Conservation (phyloP, 2,329 filamentous ascomycete species). For the Fragosphaeria purpurea region DNA sequence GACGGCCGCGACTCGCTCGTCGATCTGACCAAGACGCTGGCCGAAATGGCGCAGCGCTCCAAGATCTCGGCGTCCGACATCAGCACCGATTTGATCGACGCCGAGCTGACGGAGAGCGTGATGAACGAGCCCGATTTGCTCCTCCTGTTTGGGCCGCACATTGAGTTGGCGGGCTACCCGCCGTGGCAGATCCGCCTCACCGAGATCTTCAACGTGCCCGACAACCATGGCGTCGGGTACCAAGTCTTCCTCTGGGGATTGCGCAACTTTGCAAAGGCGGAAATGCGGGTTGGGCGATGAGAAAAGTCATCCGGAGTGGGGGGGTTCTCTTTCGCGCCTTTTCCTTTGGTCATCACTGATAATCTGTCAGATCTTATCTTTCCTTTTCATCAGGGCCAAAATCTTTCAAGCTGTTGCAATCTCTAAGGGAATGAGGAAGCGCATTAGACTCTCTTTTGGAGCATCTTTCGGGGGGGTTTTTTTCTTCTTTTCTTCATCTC, state of each 20-base stretch:
- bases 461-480: too few species aligned
- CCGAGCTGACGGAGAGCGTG: conserved; percentile 68
- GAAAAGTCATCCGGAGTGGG: not conserved
- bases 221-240: conserved; percentile 80
- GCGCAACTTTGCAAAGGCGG: conserved; percentile 73
- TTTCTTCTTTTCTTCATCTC: too few species aligned
- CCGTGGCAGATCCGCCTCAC: conserved; percentile 94
- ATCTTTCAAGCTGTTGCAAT: too few species aligned
- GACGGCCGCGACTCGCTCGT: conserved; percentile 92
- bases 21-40: conserved; percentile 85
- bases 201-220: conserved; percentile 75
- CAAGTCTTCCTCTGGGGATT: conserved; percentile 83
- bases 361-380: too few species aligned
- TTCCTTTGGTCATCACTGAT: not conserved
- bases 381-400: too few species aligned
- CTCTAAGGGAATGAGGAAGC: too few species aligned
- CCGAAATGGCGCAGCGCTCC: conserved; percentile 86
- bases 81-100: conserved; percentile 74
- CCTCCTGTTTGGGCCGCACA: conserved; percentile 72
- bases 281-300: conserved; percentile 73
- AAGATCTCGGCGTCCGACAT: conserved; percentile 79
- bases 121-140: conserved; percentile 86
- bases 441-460: too few species aligned
- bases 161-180: conserved; percentile 83
- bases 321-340: not conserved